Conservation (phyloP, 768 basidiomycete species). For the Kwoniella bestiolae region DNA sequence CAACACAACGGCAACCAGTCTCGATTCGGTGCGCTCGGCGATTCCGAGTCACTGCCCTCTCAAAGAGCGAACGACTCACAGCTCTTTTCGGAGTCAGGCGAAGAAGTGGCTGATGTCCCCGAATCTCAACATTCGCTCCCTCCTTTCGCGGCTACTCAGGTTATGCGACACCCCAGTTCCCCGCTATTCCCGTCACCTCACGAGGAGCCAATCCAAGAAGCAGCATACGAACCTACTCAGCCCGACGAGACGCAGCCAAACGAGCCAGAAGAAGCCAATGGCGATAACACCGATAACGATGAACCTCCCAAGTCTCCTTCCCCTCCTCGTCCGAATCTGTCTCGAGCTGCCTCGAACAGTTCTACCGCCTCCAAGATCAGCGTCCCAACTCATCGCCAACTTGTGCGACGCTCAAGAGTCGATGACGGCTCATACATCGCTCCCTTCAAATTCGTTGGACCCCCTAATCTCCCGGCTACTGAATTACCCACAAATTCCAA, state of each 20-base stretch:
- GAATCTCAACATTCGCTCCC: conserved; percentile 9
- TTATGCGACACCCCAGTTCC: not conserved
- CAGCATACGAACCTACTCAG: conserved; percentile 13
- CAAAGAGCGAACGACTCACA: not conserved
- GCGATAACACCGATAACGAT: not conserved
- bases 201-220: not conserved
- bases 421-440: not conserved
- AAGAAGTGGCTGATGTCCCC: not conserved
- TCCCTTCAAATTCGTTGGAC: not conserved
- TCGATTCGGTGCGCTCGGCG: not conserved
- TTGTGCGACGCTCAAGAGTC: not conserved
- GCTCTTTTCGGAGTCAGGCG: conserved; percentile 6
- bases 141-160: conserved; percentile 23
- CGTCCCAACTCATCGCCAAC: conserved; percentile 19
- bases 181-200: not conserved
- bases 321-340: not conserved
- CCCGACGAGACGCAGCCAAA: conserved; percentile 9
- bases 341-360: not conserved
- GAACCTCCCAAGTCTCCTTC: not conserved
- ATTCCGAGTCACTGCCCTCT: conserved; percentile 3
- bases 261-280: not conserved
- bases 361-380: conserved; percentile 5
- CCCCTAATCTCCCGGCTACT: not conserved
- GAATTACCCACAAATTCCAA: not conserved
- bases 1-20: not conserved